These are phyloP conservation scores for Termitomyces sp. DNA, from an alignment of 768 basidiomycete genomes.

Conservation along the genomic window DNA sequence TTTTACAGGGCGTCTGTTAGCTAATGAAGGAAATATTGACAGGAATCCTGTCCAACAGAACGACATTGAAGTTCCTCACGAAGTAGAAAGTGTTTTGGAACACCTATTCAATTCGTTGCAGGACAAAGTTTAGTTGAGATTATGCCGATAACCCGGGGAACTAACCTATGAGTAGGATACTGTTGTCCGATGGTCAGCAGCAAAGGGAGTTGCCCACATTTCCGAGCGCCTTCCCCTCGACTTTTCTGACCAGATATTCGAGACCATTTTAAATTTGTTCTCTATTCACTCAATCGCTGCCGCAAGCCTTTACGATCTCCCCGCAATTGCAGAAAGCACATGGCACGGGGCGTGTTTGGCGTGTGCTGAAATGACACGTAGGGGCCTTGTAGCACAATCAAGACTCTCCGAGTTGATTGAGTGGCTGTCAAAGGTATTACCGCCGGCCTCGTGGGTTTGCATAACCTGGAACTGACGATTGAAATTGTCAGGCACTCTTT, in stretches of 20 bases:
- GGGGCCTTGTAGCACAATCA: slow-evolving; percentile 62
- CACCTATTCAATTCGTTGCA: slow-evolving; percentile 70
- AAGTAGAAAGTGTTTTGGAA: slow-evolving; percentile 72
- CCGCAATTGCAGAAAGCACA: slow-evolving; percentile 76
- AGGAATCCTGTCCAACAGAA: slow-evolving; percentile 25
- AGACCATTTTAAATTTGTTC: slow-evolving; percentile 76
- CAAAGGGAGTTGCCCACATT: slow-evolving; percentile 88
- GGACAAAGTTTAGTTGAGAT: slow-evolving; percentile 61
- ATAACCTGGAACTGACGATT: not conserved
- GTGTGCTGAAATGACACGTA: slow-evolving; percentile 87
- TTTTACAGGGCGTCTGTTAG: slow-evolving; percentile 28
- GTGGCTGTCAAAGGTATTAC: slow-evolving; percentile 76
- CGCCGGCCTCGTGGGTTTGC: slow-evolving; percentile 5
- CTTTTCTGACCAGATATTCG: slow-evolving; percentile 78
- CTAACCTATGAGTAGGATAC: slow-evolving; percentile 64
- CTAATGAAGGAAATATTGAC: slow-evolving; percentile 19
- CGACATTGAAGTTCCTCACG: slow-evolving; percentile 70
- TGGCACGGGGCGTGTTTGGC: slow-evolving; percentile 97
- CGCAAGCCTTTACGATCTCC: slow-evolving; percentile 66
- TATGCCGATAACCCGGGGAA: slow-evolving; percentile 4
- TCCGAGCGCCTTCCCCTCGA: slow-evolving; percentile 75
- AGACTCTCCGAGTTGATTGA: slow-evolving; percentile 62
- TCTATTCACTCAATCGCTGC: slow-evolving; percentile 66
- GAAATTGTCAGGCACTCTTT: slow-evolving; percentile 64
- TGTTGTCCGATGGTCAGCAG: slow-evolving; percentile 89